Evolutionary conservation across 1,139 yeast genomes (phyloP).

Genomic region (Saccharomyces hybrid): DNA sequence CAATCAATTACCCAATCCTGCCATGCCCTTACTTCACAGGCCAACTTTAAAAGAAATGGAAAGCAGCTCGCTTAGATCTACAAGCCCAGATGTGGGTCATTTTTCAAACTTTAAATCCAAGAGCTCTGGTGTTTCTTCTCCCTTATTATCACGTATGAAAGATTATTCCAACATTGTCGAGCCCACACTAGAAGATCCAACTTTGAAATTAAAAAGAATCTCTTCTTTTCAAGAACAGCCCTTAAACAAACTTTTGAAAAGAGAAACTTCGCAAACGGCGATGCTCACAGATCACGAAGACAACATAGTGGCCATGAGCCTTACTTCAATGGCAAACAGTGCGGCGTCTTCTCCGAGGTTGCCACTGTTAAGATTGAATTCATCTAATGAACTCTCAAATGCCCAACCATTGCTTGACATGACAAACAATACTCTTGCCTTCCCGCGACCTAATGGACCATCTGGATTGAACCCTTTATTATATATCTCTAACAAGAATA

Average conservation of each 20-base stretch:
- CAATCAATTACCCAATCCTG: not conserved
- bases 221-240: constrained; percentile 5
- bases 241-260: constrained; percentile 8
- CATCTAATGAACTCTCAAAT: constrained; percentile 10
- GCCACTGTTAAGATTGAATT: constrained; percentile 23
- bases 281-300: constrained; percentile 30
- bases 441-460: constrained; percentile 12
- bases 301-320: constrained; percentile 30
- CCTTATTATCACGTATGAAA: constrained; percentile 31
- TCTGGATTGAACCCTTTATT: constrained; percentile 1
- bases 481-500: constrained; percentile 3
- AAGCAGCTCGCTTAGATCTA: constrained; percentile 24
- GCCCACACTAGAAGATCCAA: constrained; percentile 31
- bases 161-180: constrained; percentile 32
- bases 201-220: constrained; percentile 24
- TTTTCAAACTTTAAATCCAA: constrained; percentile 19
- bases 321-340: constrained; percentile 33
- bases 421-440: constrained; percentile 2
- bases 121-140: constrained; percentile 30
- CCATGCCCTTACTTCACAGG: not conserved
- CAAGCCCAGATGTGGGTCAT: constrained; percentile 24
- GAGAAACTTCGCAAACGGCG: constrained; percentile 13
- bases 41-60: constrained; percentile 1
- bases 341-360: constrained; percentile 31
- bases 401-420: not conserved